Evolutionary conservation across 108 stramenopile species (phyloP).

Genomic region (Cyclostephanos tholiformis): DNA sequence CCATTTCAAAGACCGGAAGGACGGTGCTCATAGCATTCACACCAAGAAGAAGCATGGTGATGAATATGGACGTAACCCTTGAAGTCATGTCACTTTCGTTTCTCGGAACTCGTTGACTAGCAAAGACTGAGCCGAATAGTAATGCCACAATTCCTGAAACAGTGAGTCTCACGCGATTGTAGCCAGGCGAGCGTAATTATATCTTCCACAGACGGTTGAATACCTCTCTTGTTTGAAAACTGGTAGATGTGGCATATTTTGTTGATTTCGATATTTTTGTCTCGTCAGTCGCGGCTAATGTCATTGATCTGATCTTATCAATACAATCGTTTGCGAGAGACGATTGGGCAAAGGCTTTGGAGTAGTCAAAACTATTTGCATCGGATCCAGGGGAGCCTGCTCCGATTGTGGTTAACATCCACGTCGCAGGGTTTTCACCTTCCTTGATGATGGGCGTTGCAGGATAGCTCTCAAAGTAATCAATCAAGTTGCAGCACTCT

Average conservation of each 20-base stretch:
- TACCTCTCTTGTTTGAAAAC: slow-evolving; percentile 43
- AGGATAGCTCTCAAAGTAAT: slow-evolving; percentile 64
- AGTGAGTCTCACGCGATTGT: slow-evolving; percentile 59
- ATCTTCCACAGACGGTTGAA: slow-evolving; percentile 54
- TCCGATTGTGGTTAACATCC: slow-evolving; percentile 62
- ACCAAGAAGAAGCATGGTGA: slow-evolving; percentile 59
- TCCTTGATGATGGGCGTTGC: slow-evolving; percentile 52
- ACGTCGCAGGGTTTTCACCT: slow-evolving; percentile 76
- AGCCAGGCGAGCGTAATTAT: slow-evolving; percentile 66
- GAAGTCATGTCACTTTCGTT: slow-evolving; percentile 66
- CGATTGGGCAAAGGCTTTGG: slow-evolving; percentile 50
- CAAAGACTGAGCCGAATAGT: slow-evolving; percentile 66
- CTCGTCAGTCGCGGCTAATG: slow-evolving; percentile 32
- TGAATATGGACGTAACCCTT: slow-evolving; percentile 61
- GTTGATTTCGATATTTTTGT: slow-evolving; percentile 45
- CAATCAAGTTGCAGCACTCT: slow-evolving; percentile 55
- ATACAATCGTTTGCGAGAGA: slow-evolving; percentile 41
- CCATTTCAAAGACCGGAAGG: slow-evolving; percentile 67
- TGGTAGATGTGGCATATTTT: slow-evolving; percentile 52
- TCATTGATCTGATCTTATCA: slow-evolving; percentile 47
- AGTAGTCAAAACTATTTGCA: slow-evolving; percentile 54
- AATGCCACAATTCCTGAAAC: slow-evolving; percentile 60
- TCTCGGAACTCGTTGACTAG: slow-evolving; percentile 37
- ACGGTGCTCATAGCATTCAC: slow-evolving; percentile 68
- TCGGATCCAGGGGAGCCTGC: slow-evolving; percentile 37